Evolutionary conservation across 352 stramenopile species (phyloP).

Genomic region (Elongisporangium undulatum): DNA sequence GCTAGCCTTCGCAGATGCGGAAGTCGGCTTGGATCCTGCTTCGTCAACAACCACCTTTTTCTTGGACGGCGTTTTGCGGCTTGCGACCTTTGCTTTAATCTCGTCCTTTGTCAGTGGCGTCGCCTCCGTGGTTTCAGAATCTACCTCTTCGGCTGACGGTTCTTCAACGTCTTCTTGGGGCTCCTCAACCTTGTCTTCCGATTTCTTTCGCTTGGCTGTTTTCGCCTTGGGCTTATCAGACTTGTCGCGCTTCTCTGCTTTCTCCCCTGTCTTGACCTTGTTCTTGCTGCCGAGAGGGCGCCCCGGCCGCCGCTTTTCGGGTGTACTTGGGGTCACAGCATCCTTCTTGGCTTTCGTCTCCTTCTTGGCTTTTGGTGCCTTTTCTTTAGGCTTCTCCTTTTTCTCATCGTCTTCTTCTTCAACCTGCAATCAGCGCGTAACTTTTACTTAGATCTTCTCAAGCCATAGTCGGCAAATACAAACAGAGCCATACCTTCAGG

Average conservation of each 20-base stretch:
- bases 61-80: conserved; percentile 53
- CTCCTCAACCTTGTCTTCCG: conserved; percentile 9
- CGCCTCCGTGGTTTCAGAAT: conserved; percentile 6
- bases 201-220: conserved; percentile 14
- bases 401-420: not conserved
- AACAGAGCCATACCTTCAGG: not conserved
- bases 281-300: not conserved
- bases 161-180: conserved; percentile 17
- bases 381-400: conserved; percentile 8
- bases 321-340: not conserved
- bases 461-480: not conserved
- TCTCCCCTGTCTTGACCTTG: conserved; percentile 11
- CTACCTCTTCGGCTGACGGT: conserved; percentile 35
- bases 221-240: conserved; percentile 10
- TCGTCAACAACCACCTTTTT: conserved; percentile 41
- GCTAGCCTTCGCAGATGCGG: conserved; percentile 20
- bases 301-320: not conserved
- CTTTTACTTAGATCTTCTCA: not conserved
- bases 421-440: not conserved
- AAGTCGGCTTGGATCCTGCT: conserved; percentile 32
- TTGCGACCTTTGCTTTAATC: conserved; percentile 74
- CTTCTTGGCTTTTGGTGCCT: conserved; percentile 12
- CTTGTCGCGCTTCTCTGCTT: not conserved
- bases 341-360: not conserved
- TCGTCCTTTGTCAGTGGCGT: conserved; percentile 63